These are phyloP conservation scores for Nelumbo lutea DNA, from an alignment of 164 flowering plant species.

Conservation along the genomic window DNA sequence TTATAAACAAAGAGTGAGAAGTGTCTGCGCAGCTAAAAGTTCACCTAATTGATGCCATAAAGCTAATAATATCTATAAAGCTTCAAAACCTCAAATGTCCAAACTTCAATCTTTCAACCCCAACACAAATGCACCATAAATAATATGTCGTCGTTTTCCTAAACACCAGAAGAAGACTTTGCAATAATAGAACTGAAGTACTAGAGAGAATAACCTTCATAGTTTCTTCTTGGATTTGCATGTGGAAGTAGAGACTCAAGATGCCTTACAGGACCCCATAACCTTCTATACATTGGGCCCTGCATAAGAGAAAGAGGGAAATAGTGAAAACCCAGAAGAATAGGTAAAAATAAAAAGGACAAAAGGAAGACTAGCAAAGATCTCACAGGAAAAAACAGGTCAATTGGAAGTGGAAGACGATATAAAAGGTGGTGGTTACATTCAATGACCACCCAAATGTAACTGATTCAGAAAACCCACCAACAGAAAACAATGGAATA, in stretches of 20 bases:
- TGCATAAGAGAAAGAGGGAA: slow-evolving; percentile 24
- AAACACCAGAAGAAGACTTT: not conserved
- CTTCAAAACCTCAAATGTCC: not conserved
- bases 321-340: slow-evolving; percentile 3
- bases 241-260: slow-evolving; percentile 65
- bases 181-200: not conserved
- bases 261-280: slow-evolving; percentile 78
- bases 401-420: not conserved
- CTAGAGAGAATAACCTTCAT: slow-evolving; percentile 44
- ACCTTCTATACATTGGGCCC: slow-evolving; percentile 58
- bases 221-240: slow-evolving; percentile 63
- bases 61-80: not conserved
- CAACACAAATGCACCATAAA: not conserved
- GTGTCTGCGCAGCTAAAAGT: not conserved
- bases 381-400: not conserved
- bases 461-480: no score
- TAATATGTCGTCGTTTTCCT: not conserved
- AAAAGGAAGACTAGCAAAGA: not conserved
- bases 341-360: not conserved
- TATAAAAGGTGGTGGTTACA: not conserved
- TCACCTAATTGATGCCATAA: not conserved
- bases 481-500: no score
- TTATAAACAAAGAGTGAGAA: not conserved
- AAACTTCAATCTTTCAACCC: not conserved
- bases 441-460: no score